Percentiles rank a stretch among this genome's conserved stretches.
Conservation (phyloP, 352 stramenopile species). For the Pythium sukuiense region DNA sequence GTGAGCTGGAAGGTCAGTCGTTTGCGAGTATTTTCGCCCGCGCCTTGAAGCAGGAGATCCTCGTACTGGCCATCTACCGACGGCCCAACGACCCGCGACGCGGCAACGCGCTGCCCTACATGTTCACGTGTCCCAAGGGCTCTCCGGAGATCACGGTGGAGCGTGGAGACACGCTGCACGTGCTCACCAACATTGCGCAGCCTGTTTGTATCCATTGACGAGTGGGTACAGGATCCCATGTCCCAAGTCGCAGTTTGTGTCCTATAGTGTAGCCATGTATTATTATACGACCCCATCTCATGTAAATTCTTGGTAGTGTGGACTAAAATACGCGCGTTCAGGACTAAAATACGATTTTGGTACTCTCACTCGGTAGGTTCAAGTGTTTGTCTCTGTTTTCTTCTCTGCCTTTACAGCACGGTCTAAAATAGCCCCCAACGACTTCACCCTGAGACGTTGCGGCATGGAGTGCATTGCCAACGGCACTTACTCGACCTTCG, state of each 20-base stretch:
- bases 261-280: constrained; percentile 3
- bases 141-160: constrained; percentile 30
- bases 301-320: neutral
- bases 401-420: neutral
- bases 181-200: constrained; percentile 32
- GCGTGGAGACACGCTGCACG: constrained; percentile 42
- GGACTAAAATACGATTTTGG: constrained; percentile 1
- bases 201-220: constrained; percentile 34
- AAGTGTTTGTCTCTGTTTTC: neutral
- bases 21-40: constrained; percentile 45
- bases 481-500: neutral
- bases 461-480: neutral
- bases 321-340: neutral
- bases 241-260: constrained; percentile 4
- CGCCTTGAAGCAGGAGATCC: constrained; percentile 39
- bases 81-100: constrained; percentile 33
- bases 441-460: neutral
- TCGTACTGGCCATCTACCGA: constrained; percentile 53
- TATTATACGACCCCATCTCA: neutral
- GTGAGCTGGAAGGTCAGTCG: constrained; percentile 34
- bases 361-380: neutral
- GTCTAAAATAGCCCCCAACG: neutral
- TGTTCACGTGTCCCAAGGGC: constrained; percentile 52
- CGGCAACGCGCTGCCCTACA: constrained; percentile 53
- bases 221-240: neutral